phyloP scores from a whole-genome alignment of 345 rosid species.

The Linum tenue region DNA sequence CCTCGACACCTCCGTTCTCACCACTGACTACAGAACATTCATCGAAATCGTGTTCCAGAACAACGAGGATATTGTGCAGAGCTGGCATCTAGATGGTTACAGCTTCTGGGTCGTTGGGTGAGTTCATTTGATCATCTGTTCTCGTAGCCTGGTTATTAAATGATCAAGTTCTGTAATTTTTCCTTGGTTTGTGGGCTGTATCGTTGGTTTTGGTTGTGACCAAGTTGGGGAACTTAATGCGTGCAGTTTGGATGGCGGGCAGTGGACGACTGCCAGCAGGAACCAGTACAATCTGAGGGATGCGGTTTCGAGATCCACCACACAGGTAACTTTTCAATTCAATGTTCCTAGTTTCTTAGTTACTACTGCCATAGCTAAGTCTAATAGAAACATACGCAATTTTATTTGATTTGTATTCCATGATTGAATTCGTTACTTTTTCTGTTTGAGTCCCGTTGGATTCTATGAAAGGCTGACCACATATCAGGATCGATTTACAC shows the following conservation, averaged over 20 bases:
- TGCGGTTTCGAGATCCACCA: slow-evolving; percentile 64
- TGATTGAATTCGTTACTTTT: neutral
- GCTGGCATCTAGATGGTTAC: slow-evolving; percentile 79
- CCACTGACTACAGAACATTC: slow-evolving; percentile 54
- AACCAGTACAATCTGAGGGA: slow-evolving; percentile 71
- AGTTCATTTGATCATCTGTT: slow-evolving; percentile 1
- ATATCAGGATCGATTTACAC: no score
- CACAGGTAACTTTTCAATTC: slow-evolving; percentile 40
- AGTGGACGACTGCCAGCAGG: slow-evolving; percentile 64
- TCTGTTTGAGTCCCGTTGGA: no score
- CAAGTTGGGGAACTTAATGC: neutral
- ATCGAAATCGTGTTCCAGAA: slow-evolving; percentile 83
- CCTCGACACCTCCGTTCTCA: slow-evolving; percentile 67
- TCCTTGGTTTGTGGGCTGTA: no score
- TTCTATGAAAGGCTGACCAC: no score
- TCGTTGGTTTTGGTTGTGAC: no score
- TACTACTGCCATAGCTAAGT: neutral
- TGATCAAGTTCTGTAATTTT: neutral
- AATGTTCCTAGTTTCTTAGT: neutral
- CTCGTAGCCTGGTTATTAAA: neutral
- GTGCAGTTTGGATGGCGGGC: slow-evolving; percentile 94
- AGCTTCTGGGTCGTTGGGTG: slow-evolving; percentile 92
- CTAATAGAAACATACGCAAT: no score
- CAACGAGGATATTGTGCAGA: slow-evolving; percentile 69
- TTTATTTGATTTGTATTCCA: no score